Evolutionary conservation across 495 filamentous ascomycete genomes (phyloP), one percentile per base, ranked within the genome.

Genomic region (Lasiosphaeria ovina): DNA sequence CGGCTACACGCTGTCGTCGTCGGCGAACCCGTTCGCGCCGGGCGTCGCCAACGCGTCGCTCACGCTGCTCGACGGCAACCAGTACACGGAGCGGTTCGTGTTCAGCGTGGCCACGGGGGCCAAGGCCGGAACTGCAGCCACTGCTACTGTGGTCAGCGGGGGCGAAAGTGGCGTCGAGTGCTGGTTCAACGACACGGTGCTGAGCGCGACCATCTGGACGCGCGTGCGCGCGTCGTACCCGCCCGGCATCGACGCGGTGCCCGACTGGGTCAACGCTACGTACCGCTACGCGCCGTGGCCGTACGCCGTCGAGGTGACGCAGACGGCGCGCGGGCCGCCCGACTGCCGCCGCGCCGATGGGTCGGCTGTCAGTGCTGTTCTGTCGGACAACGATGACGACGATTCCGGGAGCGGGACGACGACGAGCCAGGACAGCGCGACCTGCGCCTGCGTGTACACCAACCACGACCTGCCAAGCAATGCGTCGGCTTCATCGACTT

Each of bases 41-140:
- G 80, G 83, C 9, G 96, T 96, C 67, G 79, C 93, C 72, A 89
- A 94, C 61, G 86, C 93, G 58, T 93, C 89, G 12, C 73, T 95
- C 55, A 86, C 89, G 62, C 77, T 96, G 14, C 79, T 97, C 33
- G 84, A 86, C 62, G 83, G 84, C 11, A 85, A 88, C 66, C 90
- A 96, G 33, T 52, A 64, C 8, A 66, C 67, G 35, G 83, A 86
- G 63, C 74, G 78, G 17, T 83, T 82, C 58, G 65, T 60, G 3
- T 85, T 87, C 65, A 73, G 70, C n/a, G 66, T 81, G 12, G 66
- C 62, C 0, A 66, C 77, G 60, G 24, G 24, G 24, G 63, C 72
- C 1, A 83, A 83, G 65, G 60, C 59, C 0, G 80, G 82, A 12
- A 71, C 72, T 3, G 77, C 83, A 51, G 17, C 49, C 65, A n/a